A percentile compares a stretch with the other conserved stretches of the same genome.
Conservation (phyloP, 2,329 filamentous ascomycete genomes). For the Hymenoscyphus albidus region DNA sequence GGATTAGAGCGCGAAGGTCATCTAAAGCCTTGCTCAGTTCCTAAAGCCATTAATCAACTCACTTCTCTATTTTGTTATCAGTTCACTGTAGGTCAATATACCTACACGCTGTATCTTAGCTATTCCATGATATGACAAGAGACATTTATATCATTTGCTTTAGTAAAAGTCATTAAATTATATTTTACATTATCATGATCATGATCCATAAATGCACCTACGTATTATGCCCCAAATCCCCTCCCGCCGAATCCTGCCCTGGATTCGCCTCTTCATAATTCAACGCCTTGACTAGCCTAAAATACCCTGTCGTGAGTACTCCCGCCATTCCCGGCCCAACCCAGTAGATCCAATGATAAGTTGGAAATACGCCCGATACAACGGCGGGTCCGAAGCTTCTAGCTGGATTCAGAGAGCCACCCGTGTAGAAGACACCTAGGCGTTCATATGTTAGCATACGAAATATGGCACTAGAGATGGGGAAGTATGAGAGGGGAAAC, state of each 20-base stretch:
- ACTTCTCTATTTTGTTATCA: no score
- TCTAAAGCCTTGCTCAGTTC: no score
- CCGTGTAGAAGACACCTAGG: slow-evolving; percentile 44
- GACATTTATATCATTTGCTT: no score
- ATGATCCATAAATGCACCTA: background rate
- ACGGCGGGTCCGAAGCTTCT: slow-evolving; percentile 45
- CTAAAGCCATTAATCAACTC: no score
- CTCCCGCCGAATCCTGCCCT: slow-evolving; percentile 41
- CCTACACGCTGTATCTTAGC: no score
- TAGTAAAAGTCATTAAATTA: no score
- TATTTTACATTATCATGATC: no score
- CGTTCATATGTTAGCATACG: background rate
- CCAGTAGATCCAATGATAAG: slow-evolving; percentile 48
- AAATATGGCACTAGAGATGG: background rate
- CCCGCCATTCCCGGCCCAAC: slow-evolving; percentile 48
- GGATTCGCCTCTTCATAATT: slow-evolving; percentile 49
- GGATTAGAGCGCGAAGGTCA: no score
- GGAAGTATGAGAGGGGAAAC: background rate
- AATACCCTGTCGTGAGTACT: slow-evolving; percentile 44
- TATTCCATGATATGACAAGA: no score
- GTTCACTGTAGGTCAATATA: no score
- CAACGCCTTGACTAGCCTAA: slow-evolving; percentile 46
- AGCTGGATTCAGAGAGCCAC: slow-evolving; percentile 45
- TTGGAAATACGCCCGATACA: slow-evolving; percentile 38
- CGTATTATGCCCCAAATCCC: slow-evolving; percentile 1